A percentile compares a stretch with the other conserved stretches of the same genome.
These are phyloP conservation scores for Amanita muscaria DNA, from an alignment of 768 basidiomycete genomes.

Conservation along the genomic window DNA sequence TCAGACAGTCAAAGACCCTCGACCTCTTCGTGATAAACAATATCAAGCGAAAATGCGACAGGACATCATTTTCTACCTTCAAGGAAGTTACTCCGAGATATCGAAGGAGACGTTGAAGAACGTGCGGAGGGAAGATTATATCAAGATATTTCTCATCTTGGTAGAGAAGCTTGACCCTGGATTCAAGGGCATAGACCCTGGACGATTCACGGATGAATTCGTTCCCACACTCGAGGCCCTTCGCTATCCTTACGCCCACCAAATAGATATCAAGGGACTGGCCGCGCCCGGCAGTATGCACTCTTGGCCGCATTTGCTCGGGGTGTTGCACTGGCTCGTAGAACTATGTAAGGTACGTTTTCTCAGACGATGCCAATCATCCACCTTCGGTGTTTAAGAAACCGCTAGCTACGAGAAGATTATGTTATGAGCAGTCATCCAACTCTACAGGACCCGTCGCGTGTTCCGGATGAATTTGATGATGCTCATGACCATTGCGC, in stretches of 20 bases:
- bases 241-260: constrained; percentile 72
- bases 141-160: constrained; percentile 75
- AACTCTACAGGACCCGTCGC: constrained; percentile 63
- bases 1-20: constrained; percentile 60
- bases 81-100: constrained; percentile 57
- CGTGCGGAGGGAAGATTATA: constrained; percentile 83
- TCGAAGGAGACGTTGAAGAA: constrained; percentile 59
- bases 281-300: constrained; percentile 65
- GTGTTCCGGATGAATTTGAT: too few relatives aligned
- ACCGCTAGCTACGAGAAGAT: constrained; percentile 28
- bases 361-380: too few relatives aligned
- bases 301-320: too few relatives aligned
- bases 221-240: constrained; percentile 64
- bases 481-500: constrained; percentile 64
- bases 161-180: constrained; percentile 62
- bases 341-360: constrained; percentile 67
- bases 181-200: constrained; percentile 42
- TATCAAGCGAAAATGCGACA: constrained; percentile 72
- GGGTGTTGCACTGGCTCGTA: constrained; percentile 79
- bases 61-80: constrained; percentile 67
- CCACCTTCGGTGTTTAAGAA: too few relatives aligned
- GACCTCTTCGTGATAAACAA: constrained; percentile 67
- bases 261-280: constrained; percentile 79
- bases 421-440: constrained; percentile 60
- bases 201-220: constrained; percentile 76